Base-by-base conservation (phyloP, 1,139 yeast genomes). In the Yamadazyma dushanensis region DNA sequence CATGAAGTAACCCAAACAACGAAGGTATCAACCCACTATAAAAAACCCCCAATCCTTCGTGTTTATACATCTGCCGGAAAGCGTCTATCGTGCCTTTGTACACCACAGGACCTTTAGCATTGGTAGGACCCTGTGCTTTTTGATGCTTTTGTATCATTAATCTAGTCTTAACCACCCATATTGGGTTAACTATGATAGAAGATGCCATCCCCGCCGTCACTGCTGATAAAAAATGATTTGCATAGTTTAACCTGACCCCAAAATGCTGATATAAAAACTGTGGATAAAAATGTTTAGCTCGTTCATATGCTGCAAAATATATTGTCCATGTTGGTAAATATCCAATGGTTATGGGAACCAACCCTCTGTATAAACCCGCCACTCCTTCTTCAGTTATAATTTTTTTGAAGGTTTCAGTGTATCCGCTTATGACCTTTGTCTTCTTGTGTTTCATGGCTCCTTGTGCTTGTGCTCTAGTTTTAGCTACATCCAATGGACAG, bases 301-400 rank as follows among this genome's bases (percentile, higher is more conserved):
- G 69, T 54, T 90, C 97, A 59, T 92, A 92, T 24, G 89, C 85
- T 9, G 92, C 76, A 63, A 92, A 94, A 59, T 94, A 92, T 31
- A 92, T 87, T 64, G 90, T 89, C 98, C 98, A 92, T 0, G 97
- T 89, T 5, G 99, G 98, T 47, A 94, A 78, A 60, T 92, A 92
- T 0, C 99, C 99, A 36, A 92, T 63, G 2, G 94, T 76, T 25
- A 92, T 88, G 8, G 99, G 97, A 1, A 83, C 85, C 14, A 94
- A 63, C 3, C 99, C 99, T 44, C 96, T 68, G 57, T 94, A 94
- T 15, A 92, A 69, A 0, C 98, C 97, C 28, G 78, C 61, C 1
- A 80, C 50, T 2, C 97, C 96, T 61, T 90, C 97, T 38, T 89
- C 89, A 36, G 61, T 57, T 39, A 78, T 61, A 28, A 89, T 87